Conservation (phyloP, 192 early-diverging fungal genomes). For the Geranomyces michiganensis region DNA sequence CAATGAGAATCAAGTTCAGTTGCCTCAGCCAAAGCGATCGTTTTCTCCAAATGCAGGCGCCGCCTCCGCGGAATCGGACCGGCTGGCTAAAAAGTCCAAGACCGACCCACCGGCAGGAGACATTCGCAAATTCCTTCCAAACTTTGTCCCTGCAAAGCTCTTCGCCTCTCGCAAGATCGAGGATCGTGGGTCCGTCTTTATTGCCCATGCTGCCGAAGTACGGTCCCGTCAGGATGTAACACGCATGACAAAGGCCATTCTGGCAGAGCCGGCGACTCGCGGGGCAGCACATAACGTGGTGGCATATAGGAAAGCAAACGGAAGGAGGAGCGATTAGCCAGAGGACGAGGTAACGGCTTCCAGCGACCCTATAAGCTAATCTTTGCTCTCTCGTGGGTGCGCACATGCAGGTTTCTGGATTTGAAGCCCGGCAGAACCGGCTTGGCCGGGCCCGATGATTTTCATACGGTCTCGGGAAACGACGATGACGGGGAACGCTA, state of each 20-base stretch:
- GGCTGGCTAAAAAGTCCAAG: no score
- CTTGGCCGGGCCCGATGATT: constrained; percentile 14
- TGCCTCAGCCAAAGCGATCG: no score
- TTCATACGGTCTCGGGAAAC: constrained; percentile 39
- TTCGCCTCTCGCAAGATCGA: background rate
- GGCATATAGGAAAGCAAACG: no score
- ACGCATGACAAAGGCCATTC: background rate
- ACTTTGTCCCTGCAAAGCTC: background rate
- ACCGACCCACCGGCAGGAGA: no score
- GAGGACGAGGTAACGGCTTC: no score
- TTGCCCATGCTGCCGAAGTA: constrained; percentile 1
- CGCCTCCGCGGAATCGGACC: no score
- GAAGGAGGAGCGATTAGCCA: no score
- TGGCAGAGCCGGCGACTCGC: background rate
- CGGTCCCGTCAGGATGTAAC: background rate
- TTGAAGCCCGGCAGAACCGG: constrained; percentile 21
- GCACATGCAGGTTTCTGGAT: constrained; percentile 1
- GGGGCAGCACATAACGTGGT: constrained; percentile 10
- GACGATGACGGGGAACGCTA: constrained; percentile 90
- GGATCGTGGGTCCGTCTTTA: constrained; percentile 4
- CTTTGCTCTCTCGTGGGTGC: background rate
- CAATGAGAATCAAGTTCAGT: no score
- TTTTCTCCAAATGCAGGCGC: no score
- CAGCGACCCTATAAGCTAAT: no score
- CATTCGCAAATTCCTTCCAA: background rate